Conservation (phyloP, 306 rosid species). For the Citrullus amarus region DNA sequence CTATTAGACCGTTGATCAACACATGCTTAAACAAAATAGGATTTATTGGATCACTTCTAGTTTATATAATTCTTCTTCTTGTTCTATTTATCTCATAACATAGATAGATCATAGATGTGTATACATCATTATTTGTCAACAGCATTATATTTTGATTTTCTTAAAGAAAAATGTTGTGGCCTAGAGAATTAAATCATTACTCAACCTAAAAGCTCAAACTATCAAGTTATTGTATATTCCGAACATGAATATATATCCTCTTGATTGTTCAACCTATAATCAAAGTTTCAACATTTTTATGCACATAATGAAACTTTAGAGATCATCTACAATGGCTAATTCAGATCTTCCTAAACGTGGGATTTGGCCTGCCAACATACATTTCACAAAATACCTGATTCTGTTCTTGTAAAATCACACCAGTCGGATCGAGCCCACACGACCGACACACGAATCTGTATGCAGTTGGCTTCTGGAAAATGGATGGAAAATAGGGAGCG, state of each 20-base stretch:
- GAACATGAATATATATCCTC: neutral
- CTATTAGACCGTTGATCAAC: too few species aligned
- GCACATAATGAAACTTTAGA: neutral
- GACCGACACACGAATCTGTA: neutral
- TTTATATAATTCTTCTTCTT: too few species aligned
- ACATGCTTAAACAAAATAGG: too few species aligned
- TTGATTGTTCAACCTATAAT: neutral
- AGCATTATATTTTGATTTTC: neutral
- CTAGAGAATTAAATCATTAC: neutral
- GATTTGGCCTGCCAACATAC: neutral
- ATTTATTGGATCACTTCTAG: too few species aligned
- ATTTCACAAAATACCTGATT: neutral
- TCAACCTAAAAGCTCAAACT: neutral
- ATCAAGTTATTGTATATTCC: neutral
- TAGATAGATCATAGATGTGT: too few species aligned
- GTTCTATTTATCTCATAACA: too few species aligned
- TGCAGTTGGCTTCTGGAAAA: neutral
- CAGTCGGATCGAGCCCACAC: neutral
- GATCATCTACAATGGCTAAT: neutral
- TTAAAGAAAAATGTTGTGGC: neutral
- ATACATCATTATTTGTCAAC: neutral
- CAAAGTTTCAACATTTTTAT: neutral
- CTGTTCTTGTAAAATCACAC: neutral
- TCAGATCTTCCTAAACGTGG: slow-evolving; percentile 36
- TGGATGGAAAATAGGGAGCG: neutral